Conservation (phyloP, 2,329 filamentous ascomycete species). For the Alternaria sp. region DNA sequence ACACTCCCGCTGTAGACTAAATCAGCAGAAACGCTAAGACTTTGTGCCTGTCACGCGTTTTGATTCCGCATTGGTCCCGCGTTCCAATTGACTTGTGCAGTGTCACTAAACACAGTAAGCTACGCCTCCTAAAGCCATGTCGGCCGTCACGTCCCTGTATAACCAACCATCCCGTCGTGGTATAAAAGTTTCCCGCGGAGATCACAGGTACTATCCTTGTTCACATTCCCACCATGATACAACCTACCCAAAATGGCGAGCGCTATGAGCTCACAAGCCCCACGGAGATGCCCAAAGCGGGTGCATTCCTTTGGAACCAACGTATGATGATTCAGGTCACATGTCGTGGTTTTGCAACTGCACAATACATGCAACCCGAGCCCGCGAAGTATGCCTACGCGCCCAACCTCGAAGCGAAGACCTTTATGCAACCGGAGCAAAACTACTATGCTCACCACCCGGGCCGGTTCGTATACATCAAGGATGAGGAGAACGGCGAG, state of each 20-base stretch:
- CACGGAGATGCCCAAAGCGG: conserved; percentile 63
- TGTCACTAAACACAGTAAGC: conserved; percentile 39
- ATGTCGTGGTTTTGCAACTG: conserved; percentile 64
- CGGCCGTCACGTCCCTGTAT: conserved; percentile 26
- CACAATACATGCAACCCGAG: conserved; percentile 67
- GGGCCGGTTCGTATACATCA: conserved; percentile 65
- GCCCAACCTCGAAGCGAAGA: conserved; percentile 64
- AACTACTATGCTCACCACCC: conserved; percentile 66
- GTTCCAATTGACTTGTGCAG: conserved; percentile 17
- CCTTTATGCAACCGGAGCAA: conserved; percentile 67
- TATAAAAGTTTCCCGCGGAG: conserved; percentile 19
- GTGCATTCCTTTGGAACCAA: conserved; percentile 65
- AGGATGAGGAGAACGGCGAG: conserved; percentile 59
- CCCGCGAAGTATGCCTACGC: conserved; percentile 66
- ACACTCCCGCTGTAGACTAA: conserved; percentile 6
- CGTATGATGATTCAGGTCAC: conserved; percentile 67
- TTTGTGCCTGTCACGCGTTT: conserved; percentile 15
- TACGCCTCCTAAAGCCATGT: conserved; percentile 27
- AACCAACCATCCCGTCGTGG: conserved; percentile 29
- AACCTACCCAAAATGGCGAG: conserved; percentile 55
- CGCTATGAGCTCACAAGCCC: conserved; percentile 63
- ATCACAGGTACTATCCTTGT: conserved; percentile 7
- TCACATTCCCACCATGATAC: conserved; percentile 38
- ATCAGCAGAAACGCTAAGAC: conserved; percentile 9
- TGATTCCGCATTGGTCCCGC: conserved; percentile 10